A percentile compares a stretch with the other conserved stretches of the same genome.
phyloP scores from a whole-genome alignment of 139 green algal genomes.

The Micractinium conductrix region DNA sequence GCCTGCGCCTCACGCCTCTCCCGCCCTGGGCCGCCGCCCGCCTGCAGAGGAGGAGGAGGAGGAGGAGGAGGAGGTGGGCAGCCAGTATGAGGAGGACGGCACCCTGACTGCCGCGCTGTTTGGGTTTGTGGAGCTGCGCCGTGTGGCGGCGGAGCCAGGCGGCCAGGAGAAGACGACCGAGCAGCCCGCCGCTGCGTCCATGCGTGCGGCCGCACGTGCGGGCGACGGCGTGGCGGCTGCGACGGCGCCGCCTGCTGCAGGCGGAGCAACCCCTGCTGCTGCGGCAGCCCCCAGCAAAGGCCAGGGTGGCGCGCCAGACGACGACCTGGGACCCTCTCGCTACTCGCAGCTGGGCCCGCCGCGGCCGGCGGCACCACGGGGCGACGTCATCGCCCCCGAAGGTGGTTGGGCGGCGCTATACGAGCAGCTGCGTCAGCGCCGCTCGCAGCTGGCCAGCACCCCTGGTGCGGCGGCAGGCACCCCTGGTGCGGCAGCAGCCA shows the following conservation, averaged over 20 bases:
- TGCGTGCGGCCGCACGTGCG: no score
- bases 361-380: background rate
- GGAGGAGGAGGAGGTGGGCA: slow-evolving; percentile 18
- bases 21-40: no score
- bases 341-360: slow-evolving; percentile 42
- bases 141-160: slow-evolving; percentile 4
- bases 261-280: background rate
- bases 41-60: no score
- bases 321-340: slow-evolving; percentile 4
- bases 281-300: background rate
- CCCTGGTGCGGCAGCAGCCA: background rate
- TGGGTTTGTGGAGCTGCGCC: slow-evolving; percentile 39
- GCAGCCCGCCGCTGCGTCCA: no score
- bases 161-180: no score
- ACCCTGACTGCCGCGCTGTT: slow-evolving; percentile 27
- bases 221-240: background rate
- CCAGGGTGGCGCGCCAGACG: background rate
- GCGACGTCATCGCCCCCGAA: slow-evolving; percentile 6
- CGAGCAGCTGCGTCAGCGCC: slow-evolving; percentile 38
- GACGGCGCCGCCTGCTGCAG: background rate
- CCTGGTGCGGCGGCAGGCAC: slow-evolving; percentile 8
- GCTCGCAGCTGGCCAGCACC: slow-evolving; percentile 22
- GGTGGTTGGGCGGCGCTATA: slow-evolving; percentile 32
- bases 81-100: slow-evolving; percentile 42
- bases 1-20: background rate